Evolutionary conservation across 2,329 filamentous ascomycete genomes (phyloP).

Genomic region (Sporothrix inflata): DNA sequence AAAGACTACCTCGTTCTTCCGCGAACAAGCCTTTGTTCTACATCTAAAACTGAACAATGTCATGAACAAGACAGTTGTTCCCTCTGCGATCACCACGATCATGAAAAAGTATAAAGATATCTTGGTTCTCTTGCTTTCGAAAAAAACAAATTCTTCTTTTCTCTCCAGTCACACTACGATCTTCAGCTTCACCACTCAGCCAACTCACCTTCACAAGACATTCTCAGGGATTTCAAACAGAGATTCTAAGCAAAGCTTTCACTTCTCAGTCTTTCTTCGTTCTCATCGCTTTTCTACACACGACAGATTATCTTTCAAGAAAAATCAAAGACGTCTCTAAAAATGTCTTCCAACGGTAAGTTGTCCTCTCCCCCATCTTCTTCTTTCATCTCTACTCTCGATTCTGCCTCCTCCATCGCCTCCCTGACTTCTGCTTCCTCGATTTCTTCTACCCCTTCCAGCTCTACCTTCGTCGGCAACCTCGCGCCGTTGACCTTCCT

Average conservation of each 20-base stretch:
- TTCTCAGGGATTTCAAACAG: background rate
- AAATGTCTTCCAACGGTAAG: constrained; percentile 9
- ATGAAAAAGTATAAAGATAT: background rate
- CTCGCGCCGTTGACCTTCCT: constrained; percentile 19
- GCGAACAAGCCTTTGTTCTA: background rate
- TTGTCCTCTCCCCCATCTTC: background rate
- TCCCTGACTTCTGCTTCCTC: too few relatives aligned
- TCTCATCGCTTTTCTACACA: background rate
- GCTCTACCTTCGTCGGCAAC: background rate
- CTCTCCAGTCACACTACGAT: constrained; percentile 14
- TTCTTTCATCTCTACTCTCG: background rate
- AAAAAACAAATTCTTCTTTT: background rate
- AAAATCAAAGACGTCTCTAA: background rate
- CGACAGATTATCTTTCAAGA: background rate
- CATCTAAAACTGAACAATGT: background rate
- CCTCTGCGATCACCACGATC: background rate
- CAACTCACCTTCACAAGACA: constrained; percentile 7
- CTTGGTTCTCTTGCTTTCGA: background rate
- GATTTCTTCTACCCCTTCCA: background rate
- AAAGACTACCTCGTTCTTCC: background rate
- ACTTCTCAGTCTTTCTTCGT: background rate
- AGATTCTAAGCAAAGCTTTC: background rate
- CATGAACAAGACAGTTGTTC: background rate
- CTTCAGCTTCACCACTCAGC: background rate
- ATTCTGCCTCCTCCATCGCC: background rate